Evolutionary conservation across 2,329 filamentous ascomycete species (phyloP).

Genomic region (Xenosphaeropsis pyriputrescens): DNA sequence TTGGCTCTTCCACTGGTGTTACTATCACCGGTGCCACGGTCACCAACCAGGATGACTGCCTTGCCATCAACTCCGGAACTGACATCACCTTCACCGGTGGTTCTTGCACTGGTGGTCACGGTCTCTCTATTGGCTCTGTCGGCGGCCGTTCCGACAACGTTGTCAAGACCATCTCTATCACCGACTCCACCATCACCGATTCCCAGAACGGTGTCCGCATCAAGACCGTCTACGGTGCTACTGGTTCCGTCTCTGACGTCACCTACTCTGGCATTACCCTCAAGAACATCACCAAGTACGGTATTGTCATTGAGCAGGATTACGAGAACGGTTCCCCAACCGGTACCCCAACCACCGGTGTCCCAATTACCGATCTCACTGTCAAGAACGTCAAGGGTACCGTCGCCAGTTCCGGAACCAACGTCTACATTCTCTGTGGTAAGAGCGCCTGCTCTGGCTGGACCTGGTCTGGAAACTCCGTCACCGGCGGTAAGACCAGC

Average conservation of each 20-base stretch:
- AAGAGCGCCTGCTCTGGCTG: conserved; percentile 33
- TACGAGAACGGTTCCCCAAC: conserved; percentile 31
- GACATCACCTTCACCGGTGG: conserved; percentile 15
- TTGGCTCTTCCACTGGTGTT: conserved; percentile 28
- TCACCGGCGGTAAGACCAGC: conserved; percentile 30
- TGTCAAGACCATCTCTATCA: conserved; percentile 36
- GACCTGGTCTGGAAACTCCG: conserved; percentile 31
- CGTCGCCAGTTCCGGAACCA: conserved; percentile 21
- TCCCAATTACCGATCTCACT: conserved; percentile 36
- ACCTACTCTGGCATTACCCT: conserved; percentile 38
- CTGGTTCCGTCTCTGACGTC: conserved; percentile 33
- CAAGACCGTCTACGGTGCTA: conserved; percentile 37
- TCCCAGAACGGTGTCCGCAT: conserved; percentile 42
- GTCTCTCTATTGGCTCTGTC: conserved; percentile 43
- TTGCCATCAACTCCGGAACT: conserved; percentile 41
- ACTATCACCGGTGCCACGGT: conserved; percentile 34
- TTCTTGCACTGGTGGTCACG: conserved; percentile 19
- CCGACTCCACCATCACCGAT: conserved; percentile 29
- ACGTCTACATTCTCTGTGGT: conserved; percentile 38
- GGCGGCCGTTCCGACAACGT: conserved; percentile 37
- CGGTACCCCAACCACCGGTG: conserved; percentile 27
- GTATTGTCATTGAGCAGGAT: conserved; percentile 43
- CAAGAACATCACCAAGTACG: conserved; percentile 33
- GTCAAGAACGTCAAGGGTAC: conserved; percentile 27
- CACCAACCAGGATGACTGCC: conserved; percentile 44